A percentile compares a stretch with the other conserved stretches of the same genome.
phyloP scores from a whole-genome alignment of 169 alveolate species.

The Cyclospora cayetanensis region DNA sequence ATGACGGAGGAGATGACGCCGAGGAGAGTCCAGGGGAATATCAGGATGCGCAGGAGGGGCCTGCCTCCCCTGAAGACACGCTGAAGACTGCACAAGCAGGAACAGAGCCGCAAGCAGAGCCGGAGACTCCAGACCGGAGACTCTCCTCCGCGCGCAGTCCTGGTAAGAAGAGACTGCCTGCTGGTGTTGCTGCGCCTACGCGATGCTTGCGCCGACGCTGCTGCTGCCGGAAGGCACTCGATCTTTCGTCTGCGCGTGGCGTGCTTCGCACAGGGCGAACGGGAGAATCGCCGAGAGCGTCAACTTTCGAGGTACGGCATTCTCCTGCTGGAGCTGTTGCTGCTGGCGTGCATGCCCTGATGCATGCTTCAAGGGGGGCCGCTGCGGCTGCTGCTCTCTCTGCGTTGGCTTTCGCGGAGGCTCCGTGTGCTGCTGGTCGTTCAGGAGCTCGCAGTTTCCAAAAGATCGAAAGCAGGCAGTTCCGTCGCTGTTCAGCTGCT shows the following conservation, averaged over 20 bases:
- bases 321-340: not conserved
- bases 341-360: not conserved
- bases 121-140: too few species aligned
- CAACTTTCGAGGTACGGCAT: not conserved
- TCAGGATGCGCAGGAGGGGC: too few species aligned
- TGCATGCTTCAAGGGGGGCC: not conserved
- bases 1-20: too few species aligned
- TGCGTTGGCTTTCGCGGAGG: not conserved
- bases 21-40: too few species aligned
- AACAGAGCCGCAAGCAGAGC: too few species aligned
- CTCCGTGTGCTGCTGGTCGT: not conserved
- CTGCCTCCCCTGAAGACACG: too few species aligned
- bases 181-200: too few species aligned
- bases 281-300: not conserved
- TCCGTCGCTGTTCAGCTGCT: conserved; percentile 14
- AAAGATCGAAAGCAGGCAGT: too few species aligned
- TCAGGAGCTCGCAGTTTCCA: not conserved
- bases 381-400: not conserved
- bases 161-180: too few species aligned
- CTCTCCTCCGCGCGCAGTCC: too few species aligned
- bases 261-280: not conserved
- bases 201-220: too few species aligned
- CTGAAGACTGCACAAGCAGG: too few species aligned
- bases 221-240: not conserved
- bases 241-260: not conserved